phyloP scores from a whole-genome alignment of 495 filamentous ascomycete genomes.

The Penicillium crystallinum region DNA sequence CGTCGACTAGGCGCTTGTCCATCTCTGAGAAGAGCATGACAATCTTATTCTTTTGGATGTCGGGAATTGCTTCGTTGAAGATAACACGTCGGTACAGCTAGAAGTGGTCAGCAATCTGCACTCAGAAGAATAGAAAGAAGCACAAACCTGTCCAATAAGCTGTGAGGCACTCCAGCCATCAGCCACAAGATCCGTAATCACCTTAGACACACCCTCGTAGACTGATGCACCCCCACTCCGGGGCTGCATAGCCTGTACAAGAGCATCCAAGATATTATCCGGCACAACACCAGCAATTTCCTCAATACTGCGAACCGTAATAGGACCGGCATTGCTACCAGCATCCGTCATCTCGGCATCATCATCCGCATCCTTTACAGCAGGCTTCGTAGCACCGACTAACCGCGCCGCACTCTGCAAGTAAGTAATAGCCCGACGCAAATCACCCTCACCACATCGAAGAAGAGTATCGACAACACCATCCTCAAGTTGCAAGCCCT shows the following conservation, averaged over 20 bases:
- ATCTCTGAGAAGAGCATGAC: constrained; percentile 84
- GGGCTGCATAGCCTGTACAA: constrained; percentile 76
- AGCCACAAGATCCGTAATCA: constrained; percentile 84
- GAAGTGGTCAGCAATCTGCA: neutral
- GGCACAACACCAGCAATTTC: constrained; percentile 97
- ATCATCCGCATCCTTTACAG: constrained; percentile 46
- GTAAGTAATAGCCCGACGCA: constrained; percentile 94
- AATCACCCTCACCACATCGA: constrained; percentile 83
- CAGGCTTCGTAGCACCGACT: constrained; percentile 51
- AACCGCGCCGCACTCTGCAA: constrained; percentile 85
- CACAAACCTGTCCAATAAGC: constrained; percentile 66
- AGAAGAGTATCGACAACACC: constrained; percentile 81
- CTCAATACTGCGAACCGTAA: constrained; percentile 77
- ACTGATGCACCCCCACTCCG: constrained; percentile 49
- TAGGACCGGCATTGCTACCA: constrained; percentile 23
- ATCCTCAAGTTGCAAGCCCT: constrained; percentile 67
- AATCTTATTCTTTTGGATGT: constrained; percentile 87
- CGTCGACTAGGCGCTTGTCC: constrained; percentile 93
- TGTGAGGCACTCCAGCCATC: constrained; percentile 98
- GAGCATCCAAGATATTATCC: constrained; percentile 57
- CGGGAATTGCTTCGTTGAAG: constrained; percentile 75
- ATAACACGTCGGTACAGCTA: constrained; percentile 81
- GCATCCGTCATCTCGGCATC: constrained; percentile 48
- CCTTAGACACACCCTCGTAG: constrained; percentile 69
- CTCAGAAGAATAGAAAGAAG: neutral